These are phyloP conservation scores for Immersiporthe knoxdaviesiana DNA, from an alignment of 2,329 filamentous ascomycete genomes.

Conservation along the genomic window DNA sequence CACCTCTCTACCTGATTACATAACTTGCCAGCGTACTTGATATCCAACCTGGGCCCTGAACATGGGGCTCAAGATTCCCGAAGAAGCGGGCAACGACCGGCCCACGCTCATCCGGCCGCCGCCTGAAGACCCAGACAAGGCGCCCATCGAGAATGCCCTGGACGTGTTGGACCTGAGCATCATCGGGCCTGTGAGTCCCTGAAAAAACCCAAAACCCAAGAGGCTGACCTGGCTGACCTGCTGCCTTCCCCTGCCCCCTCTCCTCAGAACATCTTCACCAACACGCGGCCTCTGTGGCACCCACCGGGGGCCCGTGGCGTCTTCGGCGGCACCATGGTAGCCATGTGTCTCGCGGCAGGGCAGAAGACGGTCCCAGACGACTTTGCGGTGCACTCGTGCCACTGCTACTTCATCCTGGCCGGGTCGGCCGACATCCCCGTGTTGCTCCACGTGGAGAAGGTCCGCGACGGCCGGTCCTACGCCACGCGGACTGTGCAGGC, in stretches of 20 bases:
- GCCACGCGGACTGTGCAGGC: conserved; percentile 96
- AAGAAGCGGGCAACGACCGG: conserved; percentile 31
- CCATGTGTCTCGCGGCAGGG: conserved; percentile 85
- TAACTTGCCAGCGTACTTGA: not conserved
- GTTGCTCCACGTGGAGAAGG: conserved; percentile 91
- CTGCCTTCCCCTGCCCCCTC: conserved; percentile 7
- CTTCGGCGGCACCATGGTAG: conserved; percentile 91
- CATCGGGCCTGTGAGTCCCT: conserved; percentile 69
- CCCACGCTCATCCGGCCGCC: conserved; percentile 75
- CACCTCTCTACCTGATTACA: not conserved
- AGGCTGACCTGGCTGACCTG: not conserved
- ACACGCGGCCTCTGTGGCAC: conserved; percentile 89
- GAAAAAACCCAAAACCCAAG: not conserved
- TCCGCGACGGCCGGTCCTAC: conserved; percentile 87
- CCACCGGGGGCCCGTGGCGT: conserved; percentile 90
- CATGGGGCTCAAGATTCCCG: conserved; percentile 17
- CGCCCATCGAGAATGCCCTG: conserved; percentile 85
- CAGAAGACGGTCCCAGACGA: conserved; percentile 81
- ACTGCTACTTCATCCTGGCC: conserved; percentile 97
- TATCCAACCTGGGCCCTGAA: not conserved
- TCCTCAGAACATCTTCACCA: conserved; percentile 79
- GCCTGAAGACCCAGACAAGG: conserved; percentile 70
- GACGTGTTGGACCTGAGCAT: conserved; percentile 80
- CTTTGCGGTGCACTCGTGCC: conserved; percentile 92
- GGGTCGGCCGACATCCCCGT: conserved; percentile 84